Conservation (phyloP, 768 basidiomycete species). For the Boletus coccyginus region DNA sequence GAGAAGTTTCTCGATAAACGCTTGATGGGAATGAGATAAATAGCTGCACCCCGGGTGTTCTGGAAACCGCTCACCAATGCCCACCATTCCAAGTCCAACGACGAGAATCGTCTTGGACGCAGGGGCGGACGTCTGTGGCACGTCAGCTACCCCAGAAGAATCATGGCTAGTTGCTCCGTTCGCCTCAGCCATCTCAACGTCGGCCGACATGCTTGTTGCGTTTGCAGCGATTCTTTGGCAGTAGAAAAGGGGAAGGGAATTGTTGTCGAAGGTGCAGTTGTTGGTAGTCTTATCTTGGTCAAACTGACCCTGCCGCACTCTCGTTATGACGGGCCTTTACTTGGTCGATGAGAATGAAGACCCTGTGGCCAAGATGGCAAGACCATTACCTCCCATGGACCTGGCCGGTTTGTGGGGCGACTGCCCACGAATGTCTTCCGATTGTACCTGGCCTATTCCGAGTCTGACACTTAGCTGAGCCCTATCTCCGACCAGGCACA, state of each 20-base stretch:
- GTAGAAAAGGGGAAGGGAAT: background rate
- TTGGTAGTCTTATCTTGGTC: background rate
- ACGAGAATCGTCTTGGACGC: constrained; percentile 4
- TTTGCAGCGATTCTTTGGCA: background rate
- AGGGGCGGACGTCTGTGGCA: background rate
- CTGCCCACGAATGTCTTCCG: background rate
- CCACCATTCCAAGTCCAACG: constrained; percentile 10
- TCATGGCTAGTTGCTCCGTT: background rate
- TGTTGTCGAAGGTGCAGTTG: background rate
- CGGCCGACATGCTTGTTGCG: background rate
- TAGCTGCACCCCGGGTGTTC: background rate
- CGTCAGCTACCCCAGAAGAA: background rate
- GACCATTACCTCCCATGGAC: background rate
- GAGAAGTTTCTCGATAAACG: constrained; percentile 70
- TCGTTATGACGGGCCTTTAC: background rate
- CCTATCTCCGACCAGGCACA: background rate
- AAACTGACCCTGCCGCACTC: background rate
- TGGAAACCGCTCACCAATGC: constrained; percentile 2
- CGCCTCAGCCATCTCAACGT: background rate
- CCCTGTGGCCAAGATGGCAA: no score
- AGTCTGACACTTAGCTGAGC: background rate
- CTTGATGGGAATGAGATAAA: constrained; percentile 20
- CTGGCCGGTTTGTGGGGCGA: background rate
- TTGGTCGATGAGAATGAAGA: no score
- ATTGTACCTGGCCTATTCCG: background rate